These are phyloP conservation scores for Trifolium fragiferum DNA, from an alignment of 306 rosid species.

Conservation along the genomic window DNA sequence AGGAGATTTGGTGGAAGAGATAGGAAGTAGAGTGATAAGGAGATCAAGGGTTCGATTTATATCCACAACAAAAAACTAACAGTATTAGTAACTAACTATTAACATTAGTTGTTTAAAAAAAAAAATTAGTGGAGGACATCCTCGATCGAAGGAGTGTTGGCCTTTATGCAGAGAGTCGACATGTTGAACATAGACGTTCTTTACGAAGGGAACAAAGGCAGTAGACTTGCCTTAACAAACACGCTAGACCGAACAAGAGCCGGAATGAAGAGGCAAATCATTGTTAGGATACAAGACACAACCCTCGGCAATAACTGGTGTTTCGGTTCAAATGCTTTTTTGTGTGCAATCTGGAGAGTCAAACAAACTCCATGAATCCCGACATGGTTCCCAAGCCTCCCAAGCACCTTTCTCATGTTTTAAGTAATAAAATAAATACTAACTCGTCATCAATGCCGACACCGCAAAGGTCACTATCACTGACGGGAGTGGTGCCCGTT, in stretches of 20 bases:
- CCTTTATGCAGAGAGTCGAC: too few species aligned
- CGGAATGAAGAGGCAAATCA: conserved; percentile 28
- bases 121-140: too few species aligned
- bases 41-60: too few species aligned
- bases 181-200: neutral
- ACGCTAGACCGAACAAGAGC: conserved; percentile 14
- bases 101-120: too few species aligned
- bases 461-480: conserved; percentile 8
- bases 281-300: conserved; percentile 19
- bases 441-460: conserved; percentile 42
- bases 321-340: neutral
- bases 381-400: conserved; percentile 45
- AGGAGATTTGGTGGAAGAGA: too few species aligned
- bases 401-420: conserved; percentile 36
- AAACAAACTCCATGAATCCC: conserved; percentile 45
- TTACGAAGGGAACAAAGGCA: neutral
- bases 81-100: too few species aligned
- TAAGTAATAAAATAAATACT: conserved; percentile 23
- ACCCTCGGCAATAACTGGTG: conserved; percentile 1
- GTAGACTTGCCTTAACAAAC: neutral
- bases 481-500: conserved; percentile 41
- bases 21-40: too few species aligned
- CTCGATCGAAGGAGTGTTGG: too few species aligned
- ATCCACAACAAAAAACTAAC: too few species aligned
- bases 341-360: conserved; percentile 20